These are phyloP conservation scores for Tuber melanosporum DNA, from an alignment of 495 filamentous ascomycete genomes.

Conservation along the genomic window DNA sequence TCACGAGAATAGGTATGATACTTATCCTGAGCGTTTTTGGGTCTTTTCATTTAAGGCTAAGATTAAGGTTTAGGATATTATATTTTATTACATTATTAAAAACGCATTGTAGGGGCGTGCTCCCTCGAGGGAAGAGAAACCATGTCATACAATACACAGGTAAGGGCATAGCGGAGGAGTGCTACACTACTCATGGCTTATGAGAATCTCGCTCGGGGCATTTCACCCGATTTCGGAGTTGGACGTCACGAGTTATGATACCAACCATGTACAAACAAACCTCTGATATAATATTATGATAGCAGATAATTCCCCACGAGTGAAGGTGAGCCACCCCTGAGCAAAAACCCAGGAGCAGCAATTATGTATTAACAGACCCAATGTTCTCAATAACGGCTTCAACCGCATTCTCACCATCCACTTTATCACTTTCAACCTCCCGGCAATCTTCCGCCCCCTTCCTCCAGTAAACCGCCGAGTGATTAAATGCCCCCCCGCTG, in stretches of 20 bases:
- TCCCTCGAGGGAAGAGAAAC: not conserved
- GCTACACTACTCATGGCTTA: not conserved
- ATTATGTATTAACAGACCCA: not conserved
- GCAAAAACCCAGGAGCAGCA: not conserved
- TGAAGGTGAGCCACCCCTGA: not conserved
- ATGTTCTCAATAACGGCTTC: not conserved
- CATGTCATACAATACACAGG: not conserved
- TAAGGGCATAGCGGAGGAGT: not conserved
- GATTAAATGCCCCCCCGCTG: constrained; percentile 34
- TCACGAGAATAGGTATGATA: not conserved
- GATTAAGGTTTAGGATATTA: not conserved
- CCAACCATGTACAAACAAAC: not conserved
- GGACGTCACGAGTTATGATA: not conserved
- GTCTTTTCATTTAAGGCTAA: not conserved
- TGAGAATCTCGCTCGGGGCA: not conserved
- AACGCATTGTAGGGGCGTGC: not conserved
- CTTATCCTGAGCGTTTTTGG: not conserved
- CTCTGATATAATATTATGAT: not conserved
- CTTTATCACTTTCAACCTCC: constrained; percentile 1
- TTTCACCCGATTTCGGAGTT: not conserved
- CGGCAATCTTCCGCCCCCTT: not conserved
- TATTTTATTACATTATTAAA: not conserved
- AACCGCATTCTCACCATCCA: not conserved
- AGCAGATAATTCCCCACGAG: not conserved
- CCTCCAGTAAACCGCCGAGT: constrained; percentile 34